phyloP scores from a whole-genome alignment of 192 early-diverging fungal genomes.

The Glomus cerebriforme region DNA sequence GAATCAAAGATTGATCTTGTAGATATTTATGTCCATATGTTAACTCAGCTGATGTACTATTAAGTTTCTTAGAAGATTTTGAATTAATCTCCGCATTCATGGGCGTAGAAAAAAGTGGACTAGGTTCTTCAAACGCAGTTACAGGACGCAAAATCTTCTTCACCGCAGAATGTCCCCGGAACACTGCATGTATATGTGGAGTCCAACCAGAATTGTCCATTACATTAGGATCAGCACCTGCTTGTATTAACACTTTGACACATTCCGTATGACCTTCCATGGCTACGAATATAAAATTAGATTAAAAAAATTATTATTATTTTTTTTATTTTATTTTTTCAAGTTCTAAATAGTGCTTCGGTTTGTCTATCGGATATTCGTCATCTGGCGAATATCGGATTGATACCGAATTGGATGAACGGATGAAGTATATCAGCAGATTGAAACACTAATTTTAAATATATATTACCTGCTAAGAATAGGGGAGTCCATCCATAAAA shows the following conservation, averaged over 20 bases:
- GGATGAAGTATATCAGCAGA: too few relatives aligned
- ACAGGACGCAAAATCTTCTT: slow-evolving; percentile 51
- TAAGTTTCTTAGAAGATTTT: slow-evolving; percentile 1
- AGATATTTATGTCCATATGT: slow-evolving; percentile 66
- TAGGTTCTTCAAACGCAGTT: slow-evolving; percentile 34
- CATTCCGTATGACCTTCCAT: slow-evolving; percentile 62
- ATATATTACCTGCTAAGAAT: slow-evolving; percentile 56
- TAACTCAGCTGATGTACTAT: slow-evolving; percentile 46
- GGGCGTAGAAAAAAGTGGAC: slow-evolving; percentile 28
- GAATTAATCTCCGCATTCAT: slow-evolving; percentile 20
- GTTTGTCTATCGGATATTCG: too few relatives aligned
- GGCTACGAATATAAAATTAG: slow-evolving; percentile 40
- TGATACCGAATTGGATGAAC: too few relatives aligned
- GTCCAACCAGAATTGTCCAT: slow-evolving; percentile 57
- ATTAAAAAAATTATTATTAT: neutral
- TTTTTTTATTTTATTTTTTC: neutral
- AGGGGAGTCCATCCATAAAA: slow-evolving; percentile 65
- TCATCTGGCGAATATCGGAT: too few relatives aligned
- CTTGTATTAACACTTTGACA: slow-evolving; percentile 51
- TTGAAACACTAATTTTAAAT: too few relatives aligned
- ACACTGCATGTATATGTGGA: slow-evolving; percentile 66
- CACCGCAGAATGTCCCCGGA: slow-evolving; percentile 55
- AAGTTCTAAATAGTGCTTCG: too few relatives aligned
- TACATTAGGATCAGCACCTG: slow-evolving; percentile 50
- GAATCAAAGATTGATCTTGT: slow-evolving; percentile 59